These are phyloP conservation scores for Rhodomyrtus psidioides DNA, from an alignment of 441 rosid species.

Conservation along the genomic window DNA sequence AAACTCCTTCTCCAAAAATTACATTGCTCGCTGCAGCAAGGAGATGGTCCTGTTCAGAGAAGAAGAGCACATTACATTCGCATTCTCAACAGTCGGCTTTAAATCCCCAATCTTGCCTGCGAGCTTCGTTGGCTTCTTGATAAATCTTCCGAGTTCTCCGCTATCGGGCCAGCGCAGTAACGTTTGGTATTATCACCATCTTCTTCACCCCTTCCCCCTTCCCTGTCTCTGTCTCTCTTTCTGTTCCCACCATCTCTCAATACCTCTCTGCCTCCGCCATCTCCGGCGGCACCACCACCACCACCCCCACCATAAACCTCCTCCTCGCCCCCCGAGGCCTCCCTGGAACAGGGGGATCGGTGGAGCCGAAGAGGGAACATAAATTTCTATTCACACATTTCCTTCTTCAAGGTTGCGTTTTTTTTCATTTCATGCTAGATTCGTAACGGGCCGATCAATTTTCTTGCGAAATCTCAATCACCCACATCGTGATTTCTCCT, in stretches of 20 bases:
- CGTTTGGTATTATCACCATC: background rate
- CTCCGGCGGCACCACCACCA: too few species aligned
- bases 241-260: background rate
- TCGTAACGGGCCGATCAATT: too few species aligned
- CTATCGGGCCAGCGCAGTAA: slow-evolving; percentile 11
- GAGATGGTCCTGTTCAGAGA: slow-evolving; percentile 26
- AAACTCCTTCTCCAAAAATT: slow-evolving; percentile 28
- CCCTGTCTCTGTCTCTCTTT: background rate
- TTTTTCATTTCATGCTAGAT: too few species aligned
- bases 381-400: background rate
- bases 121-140: slow-evolving; percentile 10
- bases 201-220: background rate
- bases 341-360: background rate
- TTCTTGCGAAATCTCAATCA: too few species aligned
- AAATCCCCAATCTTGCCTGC: slow-evolving; percentile 21
- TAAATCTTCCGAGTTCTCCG: slow-evolving; percentile 18
- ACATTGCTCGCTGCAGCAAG: slow-evolving; percentile 26
- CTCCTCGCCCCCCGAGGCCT: background rate
- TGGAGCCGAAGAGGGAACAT: background rate
- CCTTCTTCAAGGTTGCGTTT: too few species aligned
- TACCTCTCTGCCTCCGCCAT: background rate
- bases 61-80: background rate
- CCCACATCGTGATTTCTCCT: too few species aligned
- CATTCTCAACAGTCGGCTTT: slow-evolving; percentile 7
- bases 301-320: background rate